Conservation (phyloP, 352 stramenopile species). For the Globisporangium lucens region DNA sequence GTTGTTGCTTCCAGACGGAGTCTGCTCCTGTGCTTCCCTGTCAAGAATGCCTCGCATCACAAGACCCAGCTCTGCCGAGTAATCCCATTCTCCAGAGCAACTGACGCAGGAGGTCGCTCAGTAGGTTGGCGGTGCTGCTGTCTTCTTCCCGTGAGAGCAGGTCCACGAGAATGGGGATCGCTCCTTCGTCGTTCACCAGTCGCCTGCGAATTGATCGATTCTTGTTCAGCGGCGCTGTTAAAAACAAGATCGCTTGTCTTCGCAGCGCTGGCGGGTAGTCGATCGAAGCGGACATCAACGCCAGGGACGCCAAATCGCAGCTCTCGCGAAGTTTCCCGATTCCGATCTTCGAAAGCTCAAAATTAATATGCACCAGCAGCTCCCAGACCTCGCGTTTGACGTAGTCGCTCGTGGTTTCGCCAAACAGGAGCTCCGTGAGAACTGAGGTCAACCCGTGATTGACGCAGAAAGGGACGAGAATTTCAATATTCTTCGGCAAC, state of each 20-base stretch:
- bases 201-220: background rate
- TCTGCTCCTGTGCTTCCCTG: background rate
- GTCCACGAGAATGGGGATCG: conserved; percentile 2
- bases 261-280: background rate
- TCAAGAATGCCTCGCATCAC: conserved; percentile 11
- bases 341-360: conserved; percentile 2
- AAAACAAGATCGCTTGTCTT: conserved; percentile 8
- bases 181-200: conserved; percentile 4
- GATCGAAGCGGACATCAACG: background rate
- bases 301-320: background rate
- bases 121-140: background rate
- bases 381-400: conserved; percentile 6
- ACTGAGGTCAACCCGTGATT: conserved; percentile 2
- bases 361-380: conserved; percentile 9
- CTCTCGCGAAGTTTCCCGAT: conserved; percentile 4
- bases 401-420: conserved; percentile 1
- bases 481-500: conserved; percentile 10
- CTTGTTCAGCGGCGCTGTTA: conserved; percentile 12
- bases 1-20: background rate
- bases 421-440: background rate
- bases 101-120: conserved; percentile 11
- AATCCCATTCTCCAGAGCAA: background rate
- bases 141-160: conserved; percentile 7
- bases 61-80: background rate
- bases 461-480: conserved; percentile 6